phyloP scores from a whole-genome alignment of 1,139 yeast species.

The Sugiyamaella sp. region DNA sequence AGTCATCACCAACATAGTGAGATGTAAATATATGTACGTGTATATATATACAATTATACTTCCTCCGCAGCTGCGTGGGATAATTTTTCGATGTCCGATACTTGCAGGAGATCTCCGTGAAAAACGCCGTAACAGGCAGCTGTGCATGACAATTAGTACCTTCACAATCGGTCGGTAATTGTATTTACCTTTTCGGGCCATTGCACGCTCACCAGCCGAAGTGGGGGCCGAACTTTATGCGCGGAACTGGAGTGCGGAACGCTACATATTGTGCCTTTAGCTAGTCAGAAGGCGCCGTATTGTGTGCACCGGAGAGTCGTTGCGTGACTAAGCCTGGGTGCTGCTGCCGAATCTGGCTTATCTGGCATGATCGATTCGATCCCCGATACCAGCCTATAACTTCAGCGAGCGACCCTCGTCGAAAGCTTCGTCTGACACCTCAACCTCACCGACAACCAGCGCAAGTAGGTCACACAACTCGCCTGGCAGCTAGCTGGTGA shows the following conservation, averaged over 20 bases:
- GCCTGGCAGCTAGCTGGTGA: too few species aligned
- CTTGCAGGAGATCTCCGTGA: conserved; percentile 4
- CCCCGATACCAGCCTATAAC: too few species aligned
- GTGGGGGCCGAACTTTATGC: not conserved
- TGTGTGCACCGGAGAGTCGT: too few species aligned
- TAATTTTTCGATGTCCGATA: conserved; percentile 11
- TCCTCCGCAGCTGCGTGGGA: not conserved
- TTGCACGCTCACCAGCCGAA: not conserved
- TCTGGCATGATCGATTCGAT: too few species aligned
- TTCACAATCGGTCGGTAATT: not conserved
- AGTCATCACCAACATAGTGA: not conserved
- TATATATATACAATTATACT: too few species aligned
- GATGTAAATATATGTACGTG: not conserved
- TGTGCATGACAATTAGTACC: not conserved
- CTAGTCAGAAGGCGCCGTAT: not conserved
- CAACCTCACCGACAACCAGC: too few species aligned
- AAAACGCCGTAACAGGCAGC: not conserved
- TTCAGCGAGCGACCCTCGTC: too few species aligned
- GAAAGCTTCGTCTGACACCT: too few species aligned
- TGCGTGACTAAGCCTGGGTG: too few species aligned
- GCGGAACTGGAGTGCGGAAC: not conserved
- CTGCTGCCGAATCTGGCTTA: too few species aligned
- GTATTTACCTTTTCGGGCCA: not conserved
- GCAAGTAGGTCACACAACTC: too few species aligned
- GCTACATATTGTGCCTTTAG: not conserved